phyloP scores from a whole-genome alignment of 495 filamentous ascomycete genomes.

The Hypoxylon trugodes region DNA sequence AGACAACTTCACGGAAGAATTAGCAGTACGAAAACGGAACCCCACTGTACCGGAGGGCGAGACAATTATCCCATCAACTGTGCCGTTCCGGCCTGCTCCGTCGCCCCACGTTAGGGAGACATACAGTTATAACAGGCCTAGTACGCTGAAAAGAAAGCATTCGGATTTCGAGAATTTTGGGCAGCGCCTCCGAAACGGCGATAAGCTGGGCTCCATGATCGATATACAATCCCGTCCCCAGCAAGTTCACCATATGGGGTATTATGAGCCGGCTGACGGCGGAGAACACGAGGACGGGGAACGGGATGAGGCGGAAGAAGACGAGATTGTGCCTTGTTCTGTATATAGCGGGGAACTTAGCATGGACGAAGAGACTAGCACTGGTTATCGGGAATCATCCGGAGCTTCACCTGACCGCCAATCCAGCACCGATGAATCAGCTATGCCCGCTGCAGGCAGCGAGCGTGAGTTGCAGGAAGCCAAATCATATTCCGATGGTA shows the following conservation, averaged over 20 bases:
- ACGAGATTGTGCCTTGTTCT: neutral
- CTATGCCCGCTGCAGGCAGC: neutral
- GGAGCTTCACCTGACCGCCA: neutral
- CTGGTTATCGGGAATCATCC: neutral
- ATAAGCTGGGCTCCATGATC: neutral
- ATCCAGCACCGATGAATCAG: slow-evolving; percentile 5
- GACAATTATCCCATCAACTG: slow-evolving; percentile 14
- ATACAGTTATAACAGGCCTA: neutral
- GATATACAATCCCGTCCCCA: neutral
- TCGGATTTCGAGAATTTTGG: slow-evolving; percentile 42
- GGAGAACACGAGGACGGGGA: neutral
- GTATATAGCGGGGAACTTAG: neutral
- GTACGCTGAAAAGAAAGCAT: slow-evolving; percentile 22
- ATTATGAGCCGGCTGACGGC: neutral
- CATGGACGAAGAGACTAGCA: neutral
- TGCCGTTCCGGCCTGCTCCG: slow-evolving; percentile 5
- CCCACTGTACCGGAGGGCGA: neutral
- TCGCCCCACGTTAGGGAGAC: neutral
- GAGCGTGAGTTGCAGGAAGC: neutral
- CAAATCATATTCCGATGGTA: neutral
- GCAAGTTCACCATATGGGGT: neutral
- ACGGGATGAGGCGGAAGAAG: neutral
- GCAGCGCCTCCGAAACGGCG: neutral
- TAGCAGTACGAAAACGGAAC: slow-evolving; percentile 9
- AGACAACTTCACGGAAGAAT: slow-evolving; percentile 39